Percentiles rank a stretch among this genome's conserved stretches.
Conservation (phyloP, 495 filamentous ascomycete genomes). For the Chaetomium fimeti region DNA sequence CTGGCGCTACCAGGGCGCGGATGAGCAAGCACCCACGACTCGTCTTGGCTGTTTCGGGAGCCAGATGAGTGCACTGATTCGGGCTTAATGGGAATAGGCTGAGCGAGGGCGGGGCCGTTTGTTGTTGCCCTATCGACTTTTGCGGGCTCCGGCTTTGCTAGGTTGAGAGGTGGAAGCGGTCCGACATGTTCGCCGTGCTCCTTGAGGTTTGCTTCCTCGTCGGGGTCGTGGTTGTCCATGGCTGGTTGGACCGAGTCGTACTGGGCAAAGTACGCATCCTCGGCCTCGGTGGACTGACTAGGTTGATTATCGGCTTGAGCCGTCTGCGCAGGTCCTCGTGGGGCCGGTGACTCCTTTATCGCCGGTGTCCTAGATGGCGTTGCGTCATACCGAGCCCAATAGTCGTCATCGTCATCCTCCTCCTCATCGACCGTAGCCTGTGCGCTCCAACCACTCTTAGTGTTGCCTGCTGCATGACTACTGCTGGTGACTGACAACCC, state of each 20-base stretch:
- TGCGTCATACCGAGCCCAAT: conserved; percentile 92
- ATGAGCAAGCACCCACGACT: conserved; percentile 36
- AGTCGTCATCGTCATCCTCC: conserved; percentile 82
- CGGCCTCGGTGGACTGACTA: conserved; percentile 58
- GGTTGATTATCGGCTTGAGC: conserved; percentile 24
- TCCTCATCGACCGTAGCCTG: conserved; percentile 42
- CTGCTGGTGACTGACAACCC: conserved; percentile 9
- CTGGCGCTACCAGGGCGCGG: conserved; percentile 54
- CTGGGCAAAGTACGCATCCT: conserved; percentile 80
- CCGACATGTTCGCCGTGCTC: conserved; percentile 48
- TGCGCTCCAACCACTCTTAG: conserved; percentile 21
- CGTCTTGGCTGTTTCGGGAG: conserved; percentile 33
- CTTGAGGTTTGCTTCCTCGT: conserved; percentile 62
- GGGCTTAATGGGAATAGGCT: conserved; percentile 29
- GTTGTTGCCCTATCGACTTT: conserved; percentile 22
- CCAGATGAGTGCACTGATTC: conserved; percentile 34
- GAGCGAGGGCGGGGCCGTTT: neutral
- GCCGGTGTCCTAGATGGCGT: conserved; percentile 77
- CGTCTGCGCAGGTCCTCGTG: conserved; percentile 31
- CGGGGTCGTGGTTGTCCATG: conserved; percentile 83
- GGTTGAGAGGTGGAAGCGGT: conserved; percentile 40
- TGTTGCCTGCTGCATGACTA: neutral
- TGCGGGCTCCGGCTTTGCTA: conserved; percentile 28
- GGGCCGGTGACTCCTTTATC: conserved; percentile 59
- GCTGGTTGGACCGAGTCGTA: conserved; percentile 88